These are phyloP conservation scores for Monosporascus cannonballus DNA, from an alignment of 2,329 filamentous ascomycete species.

Conservation along the genomic window DNA sequence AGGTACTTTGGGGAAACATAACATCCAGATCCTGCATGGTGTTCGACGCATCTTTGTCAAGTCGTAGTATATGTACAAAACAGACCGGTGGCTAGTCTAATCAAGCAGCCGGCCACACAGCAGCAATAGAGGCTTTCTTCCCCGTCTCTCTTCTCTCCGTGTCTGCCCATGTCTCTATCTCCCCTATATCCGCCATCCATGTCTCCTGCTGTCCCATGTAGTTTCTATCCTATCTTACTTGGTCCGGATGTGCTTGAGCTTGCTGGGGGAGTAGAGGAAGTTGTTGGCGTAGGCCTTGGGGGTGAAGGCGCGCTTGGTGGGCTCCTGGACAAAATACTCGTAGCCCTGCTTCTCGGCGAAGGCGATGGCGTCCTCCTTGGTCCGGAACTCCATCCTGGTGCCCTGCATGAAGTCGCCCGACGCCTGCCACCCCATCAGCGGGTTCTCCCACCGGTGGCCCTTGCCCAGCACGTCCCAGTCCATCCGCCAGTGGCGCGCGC, in stretches of 20 bases:
- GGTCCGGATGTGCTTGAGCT: conserved; percentile 80
- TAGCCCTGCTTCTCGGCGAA: conserved; percentile 99
- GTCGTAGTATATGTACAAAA: not conserved
- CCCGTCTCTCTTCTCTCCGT: not conserved
- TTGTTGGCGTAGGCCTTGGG: conserved; percentile 98
- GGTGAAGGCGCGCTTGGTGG: conserved; percentile 76
- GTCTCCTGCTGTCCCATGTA: conserved; percentile 20
- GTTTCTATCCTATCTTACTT: conserved; percentile 47
- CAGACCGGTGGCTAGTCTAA: not conserved
- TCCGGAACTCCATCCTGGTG: conserved; percentile 82
- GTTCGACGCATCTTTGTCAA: not conserved
- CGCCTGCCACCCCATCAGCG: conserved; percentile 97
- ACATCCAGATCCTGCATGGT: too few species aligned
- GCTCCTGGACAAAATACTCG: conserved; percentile 98
- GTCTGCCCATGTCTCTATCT: not conserved
- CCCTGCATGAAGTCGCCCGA: conserved; percentile 94
- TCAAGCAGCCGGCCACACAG: not conserved
- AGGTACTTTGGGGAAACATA: too few species aligned
- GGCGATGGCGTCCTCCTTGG: conserved; percentile 87
- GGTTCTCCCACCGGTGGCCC: conserved; percentile 97
- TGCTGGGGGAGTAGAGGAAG: conserved; percentile 78
- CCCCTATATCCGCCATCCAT: not conserved
- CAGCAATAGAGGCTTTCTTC: not conserved
- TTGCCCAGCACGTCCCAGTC: conserved; percentile 94
- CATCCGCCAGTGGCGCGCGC: conserved; percentile 85